Evolutionary conservation across 2,329 filamentous ascomycete species (phyloP).

Genomic region (Simplicillium aogashimaense): DNA sequence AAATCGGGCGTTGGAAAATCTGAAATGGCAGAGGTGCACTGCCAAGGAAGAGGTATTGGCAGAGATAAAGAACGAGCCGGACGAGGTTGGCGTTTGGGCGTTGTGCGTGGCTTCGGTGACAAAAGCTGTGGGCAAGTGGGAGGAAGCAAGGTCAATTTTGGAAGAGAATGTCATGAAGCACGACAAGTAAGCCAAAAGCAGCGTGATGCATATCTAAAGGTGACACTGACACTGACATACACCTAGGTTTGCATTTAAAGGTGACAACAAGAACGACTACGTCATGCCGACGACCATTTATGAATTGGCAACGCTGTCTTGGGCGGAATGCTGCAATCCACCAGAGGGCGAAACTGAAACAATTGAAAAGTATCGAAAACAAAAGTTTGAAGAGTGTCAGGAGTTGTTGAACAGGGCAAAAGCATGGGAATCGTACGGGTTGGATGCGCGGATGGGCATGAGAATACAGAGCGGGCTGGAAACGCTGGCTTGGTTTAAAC

Average conservation of each 20-base stretch:
- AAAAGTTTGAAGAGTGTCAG: conserved; percentile 51
- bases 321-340: conserved; percentile 53
- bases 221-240: conserved; percentile 5
- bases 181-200: conserved; percentile 41
- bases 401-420: conserved; percentile 57
- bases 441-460: conserved; percentile 68
- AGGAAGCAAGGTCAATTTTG: conserved; percentile 57
- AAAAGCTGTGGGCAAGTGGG: conserved; percentile 50
- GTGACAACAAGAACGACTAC: conserved; percentile 57
- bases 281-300: conserved; percentile 68
- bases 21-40: conserved; percentile 57
- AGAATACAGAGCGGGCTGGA: conserved; percentile 60
- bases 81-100: conserved; percentile 55
- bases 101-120: conserved; percentile 58
- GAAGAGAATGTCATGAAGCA: conserved; percentile 54
- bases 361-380: conserved; percentile 25
- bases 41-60: conserved; percentile 26
- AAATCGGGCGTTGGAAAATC: conserved; percentile 47
- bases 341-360: conserved; percentile 19
- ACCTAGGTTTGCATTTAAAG: conserved; percentile 42
- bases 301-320: conserved; percentile 74
- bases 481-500: conserved; percentile 47
- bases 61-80: conserved; percentile 40
- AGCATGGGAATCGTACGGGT: conserved; percentile 60
- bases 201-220: neutral